These are phyloP conservation scores for Scenedesmus sp. DNA, from an alignment of 163 green algal species.

Conservation along the genomic window DNA sequence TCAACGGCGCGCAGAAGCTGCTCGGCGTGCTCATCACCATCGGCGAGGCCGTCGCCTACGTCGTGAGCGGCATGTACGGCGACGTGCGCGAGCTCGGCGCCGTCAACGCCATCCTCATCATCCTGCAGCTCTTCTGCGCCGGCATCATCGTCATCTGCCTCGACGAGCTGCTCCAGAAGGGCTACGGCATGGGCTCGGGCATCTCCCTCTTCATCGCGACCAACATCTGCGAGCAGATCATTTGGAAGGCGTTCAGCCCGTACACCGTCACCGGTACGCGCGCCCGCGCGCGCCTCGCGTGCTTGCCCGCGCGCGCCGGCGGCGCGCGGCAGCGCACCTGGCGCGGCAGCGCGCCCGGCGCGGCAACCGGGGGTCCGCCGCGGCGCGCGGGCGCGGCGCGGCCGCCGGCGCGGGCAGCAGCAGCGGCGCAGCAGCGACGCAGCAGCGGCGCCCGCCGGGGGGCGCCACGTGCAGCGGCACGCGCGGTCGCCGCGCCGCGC, in stretches of 20 bases:
- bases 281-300: too few relatives aligned
- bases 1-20: conserved; percentile 96
- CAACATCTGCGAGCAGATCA: conserved; percentile 99
- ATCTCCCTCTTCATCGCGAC: conserved; percentile 99
- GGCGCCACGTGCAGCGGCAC: too few relatives aligned
- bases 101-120: conserved; percentile 95
- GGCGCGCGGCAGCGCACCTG: too few relatives aligned
- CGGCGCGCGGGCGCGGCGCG: too few relatives aligned
- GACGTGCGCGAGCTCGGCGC: conserved; percentile 93
- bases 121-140: conserved; percentile 98
- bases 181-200: conserved; percentile 96
- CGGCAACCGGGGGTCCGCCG: too few relatives aligned
- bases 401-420: too few relatives aligned
- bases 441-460: too few relatives aligned
- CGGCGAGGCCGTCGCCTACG: conserved; percentile 98
- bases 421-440: too few relatives aligned
- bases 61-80: conserved; percentile 99
- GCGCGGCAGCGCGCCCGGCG: too few relatives aligned
- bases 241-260: conserved; percentile 97
- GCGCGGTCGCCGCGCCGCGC: too few relatives aligned
- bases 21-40: conserved; percentile 98
- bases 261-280: conserved; percentile 43
- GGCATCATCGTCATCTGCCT: conserved; percentile 99
- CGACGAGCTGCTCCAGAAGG: conserved; percentile 98
- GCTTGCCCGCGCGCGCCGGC: too few relatives aligned